Conservation (phyloP, 2,329 filamentous ascomycete genomes). For the Pseudogymnoascus sp. region DNA sequence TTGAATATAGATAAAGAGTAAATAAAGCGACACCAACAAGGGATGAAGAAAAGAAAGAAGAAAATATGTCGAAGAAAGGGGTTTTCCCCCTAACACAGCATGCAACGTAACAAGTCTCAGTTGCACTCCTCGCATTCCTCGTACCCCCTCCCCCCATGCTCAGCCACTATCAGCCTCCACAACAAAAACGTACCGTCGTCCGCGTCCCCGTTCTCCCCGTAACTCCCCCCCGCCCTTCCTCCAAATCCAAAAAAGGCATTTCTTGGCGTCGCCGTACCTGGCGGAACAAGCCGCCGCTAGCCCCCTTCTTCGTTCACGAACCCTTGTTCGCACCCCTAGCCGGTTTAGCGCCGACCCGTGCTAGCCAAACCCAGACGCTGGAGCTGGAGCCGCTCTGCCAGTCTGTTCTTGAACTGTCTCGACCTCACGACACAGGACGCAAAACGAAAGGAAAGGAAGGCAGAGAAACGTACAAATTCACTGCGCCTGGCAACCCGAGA, state of each 20-base stretch:
- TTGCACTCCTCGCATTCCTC: background rate
- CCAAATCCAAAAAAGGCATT: background rate
- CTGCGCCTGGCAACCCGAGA: background rate
- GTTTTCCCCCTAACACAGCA: background rate
- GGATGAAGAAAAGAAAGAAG: background rate
- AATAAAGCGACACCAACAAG: background rate
- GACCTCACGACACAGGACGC: background rate
- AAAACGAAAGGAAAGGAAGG: background rate
- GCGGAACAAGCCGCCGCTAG: background rate
- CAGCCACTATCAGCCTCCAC: background rate
- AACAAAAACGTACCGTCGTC: background rate
- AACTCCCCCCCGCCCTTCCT: background rate
- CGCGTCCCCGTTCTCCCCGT: background rate
- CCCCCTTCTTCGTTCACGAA: background rate
- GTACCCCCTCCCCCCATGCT: background rate
- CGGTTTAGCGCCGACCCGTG: background rate
- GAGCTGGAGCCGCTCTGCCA: background rate
- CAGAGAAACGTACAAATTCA: background rate
- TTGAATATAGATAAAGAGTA: background rate
- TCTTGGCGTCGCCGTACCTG: background rate
- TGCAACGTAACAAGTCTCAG: slow-evolving; percentile 1
- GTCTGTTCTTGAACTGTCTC: background rate
- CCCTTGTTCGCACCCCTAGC: background rate
- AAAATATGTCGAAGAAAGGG: background rate
- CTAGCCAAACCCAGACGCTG: background rate